Evolutionary conservation across 108 stramenopile genomes (phyloP).

Genomic region (Thalassiosira profunda): DNA sequence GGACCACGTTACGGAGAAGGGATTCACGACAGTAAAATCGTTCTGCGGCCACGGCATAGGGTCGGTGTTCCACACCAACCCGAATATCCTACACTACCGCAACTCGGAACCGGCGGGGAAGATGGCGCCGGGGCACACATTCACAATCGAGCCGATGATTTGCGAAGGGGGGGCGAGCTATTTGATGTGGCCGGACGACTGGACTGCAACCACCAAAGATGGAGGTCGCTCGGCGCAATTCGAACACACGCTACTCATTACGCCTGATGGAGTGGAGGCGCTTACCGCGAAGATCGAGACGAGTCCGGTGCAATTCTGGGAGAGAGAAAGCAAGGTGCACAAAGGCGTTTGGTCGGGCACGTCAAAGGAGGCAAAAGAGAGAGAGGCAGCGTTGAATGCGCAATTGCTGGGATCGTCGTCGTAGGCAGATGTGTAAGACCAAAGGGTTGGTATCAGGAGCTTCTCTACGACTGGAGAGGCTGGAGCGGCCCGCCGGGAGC

Average conservation of each 20-base stretch:
- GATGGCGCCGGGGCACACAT: slow-evolving; percentile 96
- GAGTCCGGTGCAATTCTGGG: slow-evolving; percentile 92
- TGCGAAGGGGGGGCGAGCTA: slow-evolving; percentile 80
- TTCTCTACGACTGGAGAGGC: too few species aligned
- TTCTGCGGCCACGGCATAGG: slow-evolving; percentile 99
- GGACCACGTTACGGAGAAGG: slow-evolving; percentile 68
- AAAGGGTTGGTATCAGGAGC: too few species aligned
- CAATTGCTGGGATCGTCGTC: neutral
- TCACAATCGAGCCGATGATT: slow-evolving; percentile 99
- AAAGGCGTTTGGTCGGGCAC: slow-evolving; percentile 87
- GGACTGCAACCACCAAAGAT: slow-evolving; percentile 95
- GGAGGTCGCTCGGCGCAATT: slow-evolving; percentile 94
- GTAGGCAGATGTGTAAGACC: too few species aligned
- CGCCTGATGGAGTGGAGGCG: slow-evolving; percentile 90
- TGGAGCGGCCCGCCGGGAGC: too few species aligned
- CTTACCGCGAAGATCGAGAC: slow-evolving; percentile 84
- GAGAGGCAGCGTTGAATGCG: slow-evolving; percentile 51
- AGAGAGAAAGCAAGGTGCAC: slow-evolving; percentile 73
- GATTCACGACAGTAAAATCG: slow-evolving; percentile 79
- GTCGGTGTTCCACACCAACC: slow-evolving; percentile 90
- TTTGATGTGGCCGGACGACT: slow-evolving; percentile 96
- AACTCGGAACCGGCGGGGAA: slow-evolving; percentile 90
- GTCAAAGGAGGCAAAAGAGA: slow-evolving; percentile 47
- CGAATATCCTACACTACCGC: slow-evolving; percentile 96
- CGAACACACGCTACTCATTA: slow-evolving; percentile 93